Evolutionary conservation across 352 stramenopile genomes (phyloP), one percentile per base, ranked within the genome.

Genomic region (Albugo laibachii): DNA sequence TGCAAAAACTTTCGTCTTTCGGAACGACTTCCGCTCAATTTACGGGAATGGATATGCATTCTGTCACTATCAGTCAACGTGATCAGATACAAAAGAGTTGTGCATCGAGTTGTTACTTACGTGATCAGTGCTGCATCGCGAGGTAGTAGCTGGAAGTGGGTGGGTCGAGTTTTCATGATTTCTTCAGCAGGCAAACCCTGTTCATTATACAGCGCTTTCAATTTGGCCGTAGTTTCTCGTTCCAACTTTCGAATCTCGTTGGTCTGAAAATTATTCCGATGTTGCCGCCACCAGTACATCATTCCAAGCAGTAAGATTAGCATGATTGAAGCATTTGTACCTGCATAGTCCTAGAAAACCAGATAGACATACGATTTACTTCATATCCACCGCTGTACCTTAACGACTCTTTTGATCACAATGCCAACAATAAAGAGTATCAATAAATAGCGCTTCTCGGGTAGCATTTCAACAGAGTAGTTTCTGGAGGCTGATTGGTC

Each of bases 1-100:
- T 47, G 46, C 13, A 88, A 53, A 45, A 88, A 88, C 50, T 85
- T 88, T 49, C 64, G 64, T 2, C 76, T 73, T 45, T 88, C 73
- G 46, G 66, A 66, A 19, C 56, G 61, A 5, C 62, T 67, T 13
- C 76, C 76, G 18, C 65, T 59, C 39, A 88, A 53, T 37, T 82
- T 82, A 57, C 65, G 75, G 41, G 76, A 84, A 55, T 88, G 80
- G 50, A 82, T 57, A 36, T 72, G 66, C 48, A 86, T 69, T 2
- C 72, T 70, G 15, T 83, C 69, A 3, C 75, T 87, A 38, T 19
- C 13, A 52, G 16, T 46, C 11, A 43, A 34, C 10, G 31, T 13
- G 11, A 37, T 45, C 44, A 52, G 13, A 27, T 21, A 2, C 11
- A 24, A 13, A 48, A 37, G n/a, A 37, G n/a, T 15, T 42, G n/a